A percentile compares a stretch with the other conserved stretches of the same genome.
Conservation (phyloP, 371 early-diverging fungal genomes). For the Entomophthora muscae region DNA sequence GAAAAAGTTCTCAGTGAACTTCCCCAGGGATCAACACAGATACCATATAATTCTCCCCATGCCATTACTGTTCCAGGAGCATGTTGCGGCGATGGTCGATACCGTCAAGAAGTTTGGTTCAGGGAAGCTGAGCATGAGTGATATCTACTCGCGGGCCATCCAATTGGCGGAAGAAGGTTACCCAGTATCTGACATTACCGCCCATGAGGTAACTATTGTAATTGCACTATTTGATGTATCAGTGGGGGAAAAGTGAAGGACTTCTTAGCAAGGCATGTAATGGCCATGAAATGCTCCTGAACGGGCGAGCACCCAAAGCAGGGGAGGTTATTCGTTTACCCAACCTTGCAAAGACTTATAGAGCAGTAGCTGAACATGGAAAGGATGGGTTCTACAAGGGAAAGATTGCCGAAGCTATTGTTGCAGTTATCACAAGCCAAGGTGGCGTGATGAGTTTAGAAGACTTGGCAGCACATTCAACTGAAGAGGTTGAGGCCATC, state of each 20-base stretch:
- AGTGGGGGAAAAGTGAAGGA: conserved; percentile 36
- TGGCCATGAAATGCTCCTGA: conserved; percentile 29
- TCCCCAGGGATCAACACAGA: conserved; percentile 15
- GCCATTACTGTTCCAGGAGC: conserved; percentile 75
- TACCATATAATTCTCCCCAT: conserved; percentile 30
- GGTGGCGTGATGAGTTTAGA: conserved; percentile 60
- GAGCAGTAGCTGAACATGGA: conserved; percentile 38
- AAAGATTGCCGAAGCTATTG: conserved; percentile 47
- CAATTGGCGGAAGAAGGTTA: conserved; percentile 52
- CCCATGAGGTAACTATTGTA: not conserved
- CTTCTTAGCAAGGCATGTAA: conserved; percentile 23
- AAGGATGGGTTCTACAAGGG: conserved; percentile 64
- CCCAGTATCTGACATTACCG: conserved; percentile 14
- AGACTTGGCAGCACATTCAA: conserved; percentile 46
- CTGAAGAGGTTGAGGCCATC: conserved; percentile 38
- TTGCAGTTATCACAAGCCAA: conserved; percentile 28
- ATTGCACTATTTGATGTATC: conserved; percentile 1
- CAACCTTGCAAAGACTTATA: conserved; percentile 40
- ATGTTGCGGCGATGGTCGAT: conserved; percentile 56
- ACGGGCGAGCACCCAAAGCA: conserved; percentile 37
- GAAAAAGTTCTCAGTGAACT: conserved; percentile 18
- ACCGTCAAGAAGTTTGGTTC: conserved; percentile 53
- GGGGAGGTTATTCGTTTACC: conserved; percentile 46
- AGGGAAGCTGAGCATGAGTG: conserved; percentile 30
- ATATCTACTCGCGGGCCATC: conserved; percentile 51